Evolutionary conservation across 129 eudicot genomes (phyloP), one percentile per base, ranked within the genome.

Genomic region (Pulicaria dysenterica): DNA sequence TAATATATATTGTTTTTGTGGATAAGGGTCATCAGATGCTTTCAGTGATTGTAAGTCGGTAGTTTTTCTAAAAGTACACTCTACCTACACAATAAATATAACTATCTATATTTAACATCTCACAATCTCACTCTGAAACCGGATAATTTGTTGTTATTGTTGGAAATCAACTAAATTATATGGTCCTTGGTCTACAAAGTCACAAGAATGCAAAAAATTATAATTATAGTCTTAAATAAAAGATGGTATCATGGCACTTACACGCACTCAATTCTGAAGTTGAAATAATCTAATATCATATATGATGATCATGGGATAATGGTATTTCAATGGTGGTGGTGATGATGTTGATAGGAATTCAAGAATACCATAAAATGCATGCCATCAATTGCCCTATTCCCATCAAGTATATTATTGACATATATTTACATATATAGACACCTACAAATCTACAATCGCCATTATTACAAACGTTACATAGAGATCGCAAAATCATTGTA

Each of bases 391-490:
- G 59, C 75, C 17, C 75, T 76, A 68, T 59, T 58, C 62, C 75
- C 74, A 76, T 76, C 67, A 48, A 76, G 80, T 76, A 58, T 76
- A 40, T 60, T 77, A 12, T 77, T 77, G 75, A 77, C 70, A 77
- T 56, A 66, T 36, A 37, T 14, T 9, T 16, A 66, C 31, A 66
- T n/a, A 37, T 14, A 19, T 16, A 66, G 46, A 60, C 60, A 37
- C 78, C 78, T 73, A 73, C 69, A 61, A 73, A 37, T 70, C 78
- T 73, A 73, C 69, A 61, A 73, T 62, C 54, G 15, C 79, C 60
- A 64, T 74, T 74, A 64, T 24, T 24, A 24, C 31, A 24, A 24
- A 24, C 31, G 31, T 24, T 24, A 24, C 31, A 24, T 24, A 24
- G 1, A 2, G 31, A 24, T 24, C 31, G 31, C 31, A 24, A 24